These are phyloP conservation scores for Fusarium sp. DNA, from an alignment of 2,329 filamentous ascomycete genomes.

Conservation along the genomic window DNA sequence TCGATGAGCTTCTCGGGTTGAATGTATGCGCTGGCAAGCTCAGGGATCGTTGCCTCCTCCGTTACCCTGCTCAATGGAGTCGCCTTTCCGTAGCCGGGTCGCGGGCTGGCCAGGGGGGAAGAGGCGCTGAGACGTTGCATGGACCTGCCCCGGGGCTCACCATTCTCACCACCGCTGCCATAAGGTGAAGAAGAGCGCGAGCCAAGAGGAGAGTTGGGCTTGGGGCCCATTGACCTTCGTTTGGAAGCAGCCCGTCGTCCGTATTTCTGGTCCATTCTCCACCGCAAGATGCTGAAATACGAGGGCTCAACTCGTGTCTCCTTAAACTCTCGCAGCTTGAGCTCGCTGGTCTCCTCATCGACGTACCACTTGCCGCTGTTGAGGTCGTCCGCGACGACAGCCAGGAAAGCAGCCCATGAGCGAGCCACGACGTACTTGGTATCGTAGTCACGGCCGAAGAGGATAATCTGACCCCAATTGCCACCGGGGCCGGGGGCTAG, in stretches of 20 bases:
- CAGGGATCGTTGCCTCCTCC: slow-evolving; percentile 66
- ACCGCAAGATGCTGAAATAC: slow-evolving; percentile 94
- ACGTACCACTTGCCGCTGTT: slow-evolving; percentile 89
- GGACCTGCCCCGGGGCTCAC: slow-evolving; percentile 73
- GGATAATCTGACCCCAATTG: slow-evolving; percentile 94
- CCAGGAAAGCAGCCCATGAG: slow-evolving; percentile 90
- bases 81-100: slow-evolving; percentile 69
- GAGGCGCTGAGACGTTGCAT: slow-evolving; percentile 74
- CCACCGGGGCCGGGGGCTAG: slow-evolving; percentile 88
- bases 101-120: slow-evolving; percentile 69
- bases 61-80: slow-evolving; percentile 78
- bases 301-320: slow-evolving; percentile 86
- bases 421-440: slow-evolving; percentile 96
- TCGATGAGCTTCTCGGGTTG: slow-evolving; percentile 63
- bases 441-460: slow-evolving; percentile 97
- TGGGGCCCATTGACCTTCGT: slow-evolving; percentile 62
- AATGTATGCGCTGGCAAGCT: slow-evolving; percentile 50
- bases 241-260: slow-evolving; percentile 68
- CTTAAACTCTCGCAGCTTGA: slow-evolving; percentile 94
- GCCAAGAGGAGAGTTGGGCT: slow-evolving; percentile 56
- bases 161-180: slow-evolving; percentile 68
- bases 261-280: slow-evolving; percentile 95
- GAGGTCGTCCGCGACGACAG: slow-evolving; percentile 88
- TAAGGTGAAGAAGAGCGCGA: slow-evolving; percentile 68
- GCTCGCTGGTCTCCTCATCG: slow-evolving; percentile 89